A percentile compares a stretch with the other conserved stretches of the same genome.
phyloP scores from a whole-genome alignment of 306 rosid species.

The Lathyrus oleraceus region DNA sequence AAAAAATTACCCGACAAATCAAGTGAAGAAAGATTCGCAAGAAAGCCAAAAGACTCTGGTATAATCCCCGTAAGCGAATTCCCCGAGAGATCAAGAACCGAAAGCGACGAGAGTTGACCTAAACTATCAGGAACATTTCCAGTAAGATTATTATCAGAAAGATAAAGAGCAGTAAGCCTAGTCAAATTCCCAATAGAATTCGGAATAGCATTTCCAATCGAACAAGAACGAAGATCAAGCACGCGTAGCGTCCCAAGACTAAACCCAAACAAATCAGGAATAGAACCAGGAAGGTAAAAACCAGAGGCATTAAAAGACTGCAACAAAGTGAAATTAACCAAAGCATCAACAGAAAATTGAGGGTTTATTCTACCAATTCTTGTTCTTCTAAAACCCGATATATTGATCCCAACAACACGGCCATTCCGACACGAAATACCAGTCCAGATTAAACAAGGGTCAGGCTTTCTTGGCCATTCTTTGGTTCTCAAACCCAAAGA shows the following conservation, averaged over 20 bases:
- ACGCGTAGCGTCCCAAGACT: constrained; percentile 46
- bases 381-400: constrained; percentile 83
- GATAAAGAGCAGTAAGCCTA: constrained; percentile 61
- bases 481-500: constrained; percentile 78
- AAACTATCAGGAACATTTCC: constrained; percentile 63
- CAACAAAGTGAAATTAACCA: constrained; percentile 72
- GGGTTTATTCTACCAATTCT: constrained; percentile 71
- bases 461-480: constrained; percentile 83
- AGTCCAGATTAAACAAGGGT: constrained; percentile 75
- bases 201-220: constrained; percentile 65
- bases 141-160: constrained; percentile 67
- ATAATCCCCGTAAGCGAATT: constrained; percentile 61
- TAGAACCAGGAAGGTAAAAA: constrained; percentile 67
- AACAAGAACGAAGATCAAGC: constrained; percentile 87
- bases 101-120: constrained; percentile 59
- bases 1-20: constrained; percentile 68
- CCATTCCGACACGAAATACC: constrained; percentile 75
- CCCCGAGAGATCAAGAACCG: constrained; percentile 69
- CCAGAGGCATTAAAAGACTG: constrained; percentile 78
- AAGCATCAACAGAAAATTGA: constrained; percentile 64
- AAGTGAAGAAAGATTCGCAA: constrained; percentile 63
- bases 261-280: constrained; percentile 80
- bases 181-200: constrained; percentile 63
- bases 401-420: constrained; percentile 70
- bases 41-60: constrained; percentile 52